Evolutionary conservation across 2,329 filamentous ascomycete genomes (phyloP).

Genomic region (Acephala macrosclerotiorum): DNA sequence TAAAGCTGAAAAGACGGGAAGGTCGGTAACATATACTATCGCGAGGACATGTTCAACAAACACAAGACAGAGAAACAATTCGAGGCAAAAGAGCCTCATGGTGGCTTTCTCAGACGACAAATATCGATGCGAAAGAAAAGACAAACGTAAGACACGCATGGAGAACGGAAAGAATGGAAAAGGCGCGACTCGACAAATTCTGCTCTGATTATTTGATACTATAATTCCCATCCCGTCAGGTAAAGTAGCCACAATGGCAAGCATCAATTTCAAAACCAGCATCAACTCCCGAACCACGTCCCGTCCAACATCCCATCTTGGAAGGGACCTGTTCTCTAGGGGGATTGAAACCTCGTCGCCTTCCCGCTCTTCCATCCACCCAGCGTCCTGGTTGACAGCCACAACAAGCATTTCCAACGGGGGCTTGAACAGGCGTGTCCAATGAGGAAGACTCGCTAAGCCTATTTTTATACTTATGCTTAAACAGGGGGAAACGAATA

Average conservation of each 20-base stretch:
- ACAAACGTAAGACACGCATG: background rate
- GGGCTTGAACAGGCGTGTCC: background rate
- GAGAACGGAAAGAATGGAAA: conserved; percentile 2
- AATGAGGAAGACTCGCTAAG: background rate
- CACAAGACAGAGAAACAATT: conserved; percentile 6
- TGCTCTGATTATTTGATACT: background rate
- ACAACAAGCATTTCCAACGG: background rate
- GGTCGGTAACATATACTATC: conserved; percentile 28
- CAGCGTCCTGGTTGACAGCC: conserved; percentile 2
- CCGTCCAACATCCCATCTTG: background rate
- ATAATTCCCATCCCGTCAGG: background rate
- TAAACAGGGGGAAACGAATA: conserved; percentile 4
- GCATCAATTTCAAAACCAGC: background rate
- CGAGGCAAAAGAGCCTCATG: conserved; percentile 15
- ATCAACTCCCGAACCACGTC: background rate
- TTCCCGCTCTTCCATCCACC: background rate
- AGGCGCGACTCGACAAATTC: background rate
- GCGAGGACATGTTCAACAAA: conserved; percentile 4
- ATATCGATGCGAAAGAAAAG: conserved; percentile 5
- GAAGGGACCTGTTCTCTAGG: background rate
- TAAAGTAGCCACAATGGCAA: background rate
- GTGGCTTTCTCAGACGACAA: conserved; percentile 2
- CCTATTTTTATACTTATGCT: conserved; percentile 5
- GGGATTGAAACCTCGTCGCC: background rate
- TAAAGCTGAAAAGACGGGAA: conserved; percentile 42